Evolutionary conservation across 345 rosid genomes (phyloP).

Genomic region (Anastatica hierochuntica): DNA sequence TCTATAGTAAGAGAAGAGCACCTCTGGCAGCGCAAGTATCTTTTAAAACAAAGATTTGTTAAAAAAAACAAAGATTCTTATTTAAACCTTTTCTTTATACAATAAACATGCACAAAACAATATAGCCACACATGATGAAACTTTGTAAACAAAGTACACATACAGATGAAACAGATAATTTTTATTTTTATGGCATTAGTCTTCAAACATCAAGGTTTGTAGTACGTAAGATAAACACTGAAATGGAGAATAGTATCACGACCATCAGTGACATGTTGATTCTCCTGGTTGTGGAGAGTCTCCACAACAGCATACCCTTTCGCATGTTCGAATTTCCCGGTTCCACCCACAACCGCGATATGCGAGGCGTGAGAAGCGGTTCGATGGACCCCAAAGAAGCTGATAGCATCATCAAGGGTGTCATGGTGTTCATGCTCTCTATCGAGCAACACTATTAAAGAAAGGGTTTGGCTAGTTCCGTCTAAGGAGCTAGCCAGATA

Average conservation of each 20-base stretch:
- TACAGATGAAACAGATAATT: background rate
- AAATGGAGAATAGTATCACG: conserved; percentile 63
- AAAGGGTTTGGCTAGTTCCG: conserved; percentile 65
- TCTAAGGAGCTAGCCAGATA: conserved; percentile 32
- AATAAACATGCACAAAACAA: background rate
- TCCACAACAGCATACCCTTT: background rate
- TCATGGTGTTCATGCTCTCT: background rate
- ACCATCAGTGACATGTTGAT: conserved; percentile 38
- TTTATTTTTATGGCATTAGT: background rate
- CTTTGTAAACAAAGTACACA: too few species aligned
- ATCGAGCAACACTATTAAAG: background rate
- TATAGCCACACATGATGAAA: background rate
- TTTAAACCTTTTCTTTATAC: background rate
- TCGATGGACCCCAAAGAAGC: conserved; percentile 61
- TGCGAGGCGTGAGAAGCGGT: conserved; percentile 35
- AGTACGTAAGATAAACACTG: conserved; percentile 43
- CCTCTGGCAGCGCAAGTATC: too few species aligned
- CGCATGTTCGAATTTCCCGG: background rate
- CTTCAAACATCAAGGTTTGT: conserved; percentile 9
- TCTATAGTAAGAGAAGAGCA: too few species aligned
- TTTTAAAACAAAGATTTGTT: too few species aligned
- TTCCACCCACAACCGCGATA: background rate
- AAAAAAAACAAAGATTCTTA: background rate
- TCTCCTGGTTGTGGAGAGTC: background rate
- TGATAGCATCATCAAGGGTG: conserved; percentile 3